Base-by-base conservation (phyloP, 2,329 filamentous ascomycete species). In the Ilyonectria destructans region DNA sequence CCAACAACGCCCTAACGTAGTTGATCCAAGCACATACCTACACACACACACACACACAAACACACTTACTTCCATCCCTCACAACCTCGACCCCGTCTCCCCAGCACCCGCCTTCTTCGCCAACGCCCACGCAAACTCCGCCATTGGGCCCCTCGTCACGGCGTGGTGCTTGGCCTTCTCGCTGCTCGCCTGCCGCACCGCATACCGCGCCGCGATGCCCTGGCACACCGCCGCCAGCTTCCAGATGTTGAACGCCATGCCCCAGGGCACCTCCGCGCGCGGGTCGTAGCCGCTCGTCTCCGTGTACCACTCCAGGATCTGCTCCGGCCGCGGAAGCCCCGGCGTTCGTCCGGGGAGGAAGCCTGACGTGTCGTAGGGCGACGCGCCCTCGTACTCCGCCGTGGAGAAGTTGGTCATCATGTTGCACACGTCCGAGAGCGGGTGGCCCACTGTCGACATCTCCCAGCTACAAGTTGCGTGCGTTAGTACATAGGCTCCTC, bases 401-500 rank as follows among this genome's bases (percentile, higher is more conserved):
- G 78, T 79, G 77, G 80, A 83, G 74, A 82, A 85, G 58, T 80
- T 82, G 62, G 77, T 83, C 58, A 84, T 70, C 19, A 98, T 85
- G 82, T 98, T 98, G 80, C 91, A 91, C 46, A 98, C 85, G 79
- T 99, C 96, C 6, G 93, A 96, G 23, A 98, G 88, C 1, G 96
- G 96, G 80, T 99, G 96, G n/a, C 96, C 96, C 62, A 98, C 91
- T 0, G 96, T 98, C 40, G 94, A 95, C 94, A 99, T 97, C 84
- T 98, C 96, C 96, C 96, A 98, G 83, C 88, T 90, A 76, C 77
- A 43, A 7, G 9, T 23, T n/a, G 58, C 52, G 37, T 64, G 59
- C 65, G 67, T 56, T 19, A 51, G 33, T 33, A 12, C 6, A 40
- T 21, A n/a, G 15, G 40, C 15, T 43, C 15, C 2, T 17, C 37